A percentile compares a stretch with the other conserved stretches of the same genome.
These are phyloP conservation scores for Coemansia sp. DNA, from an alignment of 192 early-diverging fungal genomes.

Conservation along the genomic window DNA sequence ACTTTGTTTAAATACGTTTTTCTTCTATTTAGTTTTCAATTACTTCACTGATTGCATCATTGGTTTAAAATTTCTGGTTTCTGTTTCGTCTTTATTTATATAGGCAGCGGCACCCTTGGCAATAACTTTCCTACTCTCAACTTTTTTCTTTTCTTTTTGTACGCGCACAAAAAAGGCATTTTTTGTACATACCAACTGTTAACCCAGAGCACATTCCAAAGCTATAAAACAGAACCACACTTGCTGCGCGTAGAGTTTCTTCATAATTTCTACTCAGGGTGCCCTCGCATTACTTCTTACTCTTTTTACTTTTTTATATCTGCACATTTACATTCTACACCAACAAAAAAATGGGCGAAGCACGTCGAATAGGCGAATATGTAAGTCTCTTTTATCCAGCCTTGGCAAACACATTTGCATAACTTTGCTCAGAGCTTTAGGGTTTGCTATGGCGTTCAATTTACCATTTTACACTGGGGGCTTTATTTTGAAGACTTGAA, in stretches of 20 bases:
- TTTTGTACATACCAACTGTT: background rate
- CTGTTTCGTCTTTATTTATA: background rate
- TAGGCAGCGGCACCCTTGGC: background rate
- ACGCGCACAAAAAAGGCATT: background rate
- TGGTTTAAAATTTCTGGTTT: background rate
- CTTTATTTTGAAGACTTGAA: background rate
- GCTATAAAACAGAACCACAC: background rate
- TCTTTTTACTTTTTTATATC: background rate
- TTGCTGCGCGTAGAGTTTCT: background rate
- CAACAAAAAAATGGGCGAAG: conserved; percentile 31
- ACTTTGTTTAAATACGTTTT: background rate
- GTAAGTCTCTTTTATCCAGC: conserved; percentile 19
- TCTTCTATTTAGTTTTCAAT: background rate
- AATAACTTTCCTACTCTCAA: background rate
- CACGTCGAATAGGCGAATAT: conserved; percentile 54
- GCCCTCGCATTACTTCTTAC: background rate
- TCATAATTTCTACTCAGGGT: background rate
- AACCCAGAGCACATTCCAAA: too few relatives aligned
- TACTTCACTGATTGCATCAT: background rate
- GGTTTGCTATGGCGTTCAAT: background rate
- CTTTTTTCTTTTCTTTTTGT: background rate
- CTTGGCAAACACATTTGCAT: background rate
- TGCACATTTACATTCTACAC: conserved; percentile 1
- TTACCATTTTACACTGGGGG: background rate
- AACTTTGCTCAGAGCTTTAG: background rate